Percentiles rank a stretch among this genome's conserved stretches.
Conservation (phyloP, 2,329 filamentous ascomycete genomes). For the Xylaria digitata region DNA sequence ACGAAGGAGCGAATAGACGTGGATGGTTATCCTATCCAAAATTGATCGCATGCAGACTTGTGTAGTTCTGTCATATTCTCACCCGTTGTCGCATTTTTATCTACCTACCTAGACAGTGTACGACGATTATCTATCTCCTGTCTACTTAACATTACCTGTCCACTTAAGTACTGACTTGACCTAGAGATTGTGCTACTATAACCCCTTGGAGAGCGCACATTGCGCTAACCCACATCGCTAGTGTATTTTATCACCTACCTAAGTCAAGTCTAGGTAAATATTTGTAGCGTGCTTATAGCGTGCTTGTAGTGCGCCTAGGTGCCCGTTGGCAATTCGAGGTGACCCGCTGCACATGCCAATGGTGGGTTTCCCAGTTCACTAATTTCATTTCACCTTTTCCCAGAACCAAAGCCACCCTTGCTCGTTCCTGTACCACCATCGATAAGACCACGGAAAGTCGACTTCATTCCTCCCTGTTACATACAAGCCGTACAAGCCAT, state of each 20-base stretch:
- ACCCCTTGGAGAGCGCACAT: slow-evolving; percentile 4
- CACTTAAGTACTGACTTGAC: no score
- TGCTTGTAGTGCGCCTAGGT: not conserved
- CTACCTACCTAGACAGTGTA: not conserved
- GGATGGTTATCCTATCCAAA: not conserved
- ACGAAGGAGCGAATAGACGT: slow-evolving; percentile 13
- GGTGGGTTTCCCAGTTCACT: slow-evolving; percentile 4
- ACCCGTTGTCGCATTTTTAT: not conserved
- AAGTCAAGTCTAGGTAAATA: slow-evolving; percentile 11
- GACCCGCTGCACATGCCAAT: slow-evolving; percentile 31
- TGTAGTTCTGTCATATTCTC: not conserved
- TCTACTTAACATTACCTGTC: not conserved
- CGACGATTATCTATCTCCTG: not conserved
- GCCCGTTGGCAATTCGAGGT: slow-evolving; percentile 8
- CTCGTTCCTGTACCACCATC: slow-evolving; percentile 6
- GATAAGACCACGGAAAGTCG: slow-evolving; percentile 29
- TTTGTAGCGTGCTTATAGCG: not conserved
- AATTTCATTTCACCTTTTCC: slow-evolving; percentile 23
- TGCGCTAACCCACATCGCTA: slow-evolving; percentile 13
- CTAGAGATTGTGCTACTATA: not conserved
- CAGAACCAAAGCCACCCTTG: slow-evolving; percentile 23
- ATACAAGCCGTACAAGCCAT: no score
- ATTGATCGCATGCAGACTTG: not conserved
- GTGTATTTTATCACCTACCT: not conserved
- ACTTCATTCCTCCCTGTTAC: slow-evolving; percentile 9